phyloP scores from a whole-genome alignment of 1,284 basidiomycete species.

The Peniophora sp. region DNA sequence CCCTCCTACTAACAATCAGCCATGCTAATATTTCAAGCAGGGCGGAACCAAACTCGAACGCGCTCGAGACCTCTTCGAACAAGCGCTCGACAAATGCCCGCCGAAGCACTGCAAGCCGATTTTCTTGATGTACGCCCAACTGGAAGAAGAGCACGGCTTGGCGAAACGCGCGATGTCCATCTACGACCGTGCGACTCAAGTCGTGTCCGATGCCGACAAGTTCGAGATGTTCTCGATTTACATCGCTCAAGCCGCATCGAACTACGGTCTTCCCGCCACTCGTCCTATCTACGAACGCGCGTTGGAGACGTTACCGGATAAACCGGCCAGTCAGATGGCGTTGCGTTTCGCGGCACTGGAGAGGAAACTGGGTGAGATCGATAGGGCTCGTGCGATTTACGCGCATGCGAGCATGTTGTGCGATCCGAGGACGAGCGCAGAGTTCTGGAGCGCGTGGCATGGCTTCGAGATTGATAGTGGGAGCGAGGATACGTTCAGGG shows the following conservation, averaged over 20 bases:
- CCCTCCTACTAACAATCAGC: neutral
- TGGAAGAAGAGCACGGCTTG: conserved; percentile 93
- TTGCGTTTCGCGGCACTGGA: conserved; percentile 93
- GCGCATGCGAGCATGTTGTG: conserved; percentile 98
- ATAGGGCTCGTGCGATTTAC: conserved; percentile 93
- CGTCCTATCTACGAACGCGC: conserved; percentile 96
- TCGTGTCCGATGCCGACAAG: conserved; percentile 85
- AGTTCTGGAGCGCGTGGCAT: conserved; percentile 98
- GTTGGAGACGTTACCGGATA: conserved; percentile 88
- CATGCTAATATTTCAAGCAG: conserved; percentile 27
- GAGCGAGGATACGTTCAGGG: conserved; percentile 97
- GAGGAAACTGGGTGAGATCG: conserved; percentile 97
- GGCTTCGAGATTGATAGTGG: conserved; percentile 96
- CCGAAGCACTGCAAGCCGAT: conserved; percentile 91
- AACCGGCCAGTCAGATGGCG: conserved; percentile 97
- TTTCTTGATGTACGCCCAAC: conserved; percentile 90
- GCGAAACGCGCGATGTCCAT: conserved; percentile 96
- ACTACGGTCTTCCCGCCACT: conserved; percentile 94
- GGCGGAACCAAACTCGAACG: conserved; percentile 93
- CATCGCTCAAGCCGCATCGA: conserved; percentile 93
- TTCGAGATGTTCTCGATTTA: conserved; percentile 99
- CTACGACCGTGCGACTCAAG: conserved; percentile 87
- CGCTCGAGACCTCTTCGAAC: conserved; percentile 94
- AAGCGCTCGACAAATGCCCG: conserved; percentile 94
- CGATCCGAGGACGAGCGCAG: conserved; percentile 83